Evolutionary conservation across 1,139 yeast species (phyloP).

Genomic region (Pichia sp.): DNA sequence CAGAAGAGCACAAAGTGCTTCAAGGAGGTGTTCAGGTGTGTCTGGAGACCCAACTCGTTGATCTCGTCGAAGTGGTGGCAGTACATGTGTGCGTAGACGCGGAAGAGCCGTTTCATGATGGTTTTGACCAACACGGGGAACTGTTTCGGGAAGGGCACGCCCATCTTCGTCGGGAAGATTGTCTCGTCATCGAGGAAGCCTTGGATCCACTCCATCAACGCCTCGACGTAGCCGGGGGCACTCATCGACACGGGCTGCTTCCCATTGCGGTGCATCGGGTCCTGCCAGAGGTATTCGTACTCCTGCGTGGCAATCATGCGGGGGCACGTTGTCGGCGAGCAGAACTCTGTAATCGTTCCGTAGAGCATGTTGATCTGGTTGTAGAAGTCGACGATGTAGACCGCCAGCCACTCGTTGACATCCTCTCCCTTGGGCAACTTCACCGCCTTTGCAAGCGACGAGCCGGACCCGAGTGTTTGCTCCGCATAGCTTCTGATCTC

Average conservation of each 20-base stretch:
- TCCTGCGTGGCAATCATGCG: constrained; percentile 96
- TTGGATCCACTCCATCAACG: constrained; percentile 93
- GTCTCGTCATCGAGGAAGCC: constrained; percentile 82
- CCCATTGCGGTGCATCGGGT: constrained; percentile 45
- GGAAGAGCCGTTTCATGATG: constrained; percentile 80
- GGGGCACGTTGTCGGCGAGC: constrained; percentile 90
- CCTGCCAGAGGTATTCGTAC: constrained; percentile 96
- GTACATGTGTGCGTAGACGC: constrained; percentile 97
- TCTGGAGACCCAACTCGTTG: constrained; percentile 84
- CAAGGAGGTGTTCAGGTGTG: constrained; percentile 88
- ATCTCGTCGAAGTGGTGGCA: constrained; percentile 97
- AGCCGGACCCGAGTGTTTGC: constrained; percentile 90
- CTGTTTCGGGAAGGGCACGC: constrained; percentile 70
- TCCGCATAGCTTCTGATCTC: constrained; percentile 51
- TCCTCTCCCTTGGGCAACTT: constrained; percentile 92
- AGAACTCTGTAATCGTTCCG: constrained; percentile 93
- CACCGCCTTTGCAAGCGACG: constrained; percentile 87
- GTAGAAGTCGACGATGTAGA: constrained; percentile 85
- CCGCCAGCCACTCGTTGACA: constrained; percentile 92
- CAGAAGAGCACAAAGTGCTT: constrained; percentile 90
- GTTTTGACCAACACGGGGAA: constrained; percentile 75
- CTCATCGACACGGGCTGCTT: constrained; percentile 67
- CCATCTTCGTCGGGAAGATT: constrained; percentile 84
- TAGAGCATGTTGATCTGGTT: constrained; percentile 95
- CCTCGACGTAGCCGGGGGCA: constrained; percentile 93